Evolutionary conservation across 306 rosid genomes (phyloP).

Genomic region (Trifolium dubium): DNA sequence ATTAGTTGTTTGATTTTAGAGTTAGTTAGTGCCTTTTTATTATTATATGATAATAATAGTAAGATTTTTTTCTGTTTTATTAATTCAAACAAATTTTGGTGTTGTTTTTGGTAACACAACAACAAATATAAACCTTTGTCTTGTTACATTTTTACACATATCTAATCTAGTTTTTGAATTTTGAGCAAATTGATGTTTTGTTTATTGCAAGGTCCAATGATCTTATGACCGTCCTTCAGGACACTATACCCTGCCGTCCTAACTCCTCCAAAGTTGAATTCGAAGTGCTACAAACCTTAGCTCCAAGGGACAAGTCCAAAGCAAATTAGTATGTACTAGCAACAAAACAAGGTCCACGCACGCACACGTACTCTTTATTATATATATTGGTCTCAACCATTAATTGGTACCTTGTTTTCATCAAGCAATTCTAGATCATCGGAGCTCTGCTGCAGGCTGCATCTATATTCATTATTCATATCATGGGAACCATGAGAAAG

Average conservation of each 20-base stretch:
- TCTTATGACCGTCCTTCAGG: constrained; percentile 16
- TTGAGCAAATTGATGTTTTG: neutral
- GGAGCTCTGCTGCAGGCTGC: neutral
- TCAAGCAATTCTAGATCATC: neutral
- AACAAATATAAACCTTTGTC: neutral
- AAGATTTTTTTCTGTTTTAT: neutral
- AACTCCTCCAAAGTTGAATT: neutral
- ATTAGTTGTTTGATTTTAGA: constrained; percentile 2
- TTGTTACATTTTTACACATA: neutral
- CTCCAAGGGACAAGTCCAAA: constrained; percentile 21
- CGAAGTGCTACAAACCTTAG: no score
- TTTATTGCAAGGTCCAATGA: constrained; percentile 2
- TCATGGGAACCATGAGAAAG: constrained; percentile 28
- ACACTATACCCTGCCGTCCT: constrained; percentile 20
- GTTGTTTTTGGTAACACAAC: neutral
- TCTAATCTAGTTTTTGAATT: no score
- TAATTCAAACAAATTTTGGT: neutral
- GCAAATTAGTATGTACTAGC: no score
- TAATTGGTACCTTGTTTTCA: constrained; percentile 25
- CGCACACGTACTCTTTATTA: neutral
- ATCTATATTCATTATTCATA: neutral
- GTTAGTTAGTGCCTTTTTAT: neutral
- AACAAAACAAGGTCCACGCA: constrained; percentile 1
- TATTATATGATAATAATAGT: neutral
- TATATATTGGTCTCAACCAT: neutral